Percentiles rank a stretch among this genome's conserved stretches.
Conservation (phyloP, 257 asterid genomes). For the Nicotiana obtusifolia region DNA sequence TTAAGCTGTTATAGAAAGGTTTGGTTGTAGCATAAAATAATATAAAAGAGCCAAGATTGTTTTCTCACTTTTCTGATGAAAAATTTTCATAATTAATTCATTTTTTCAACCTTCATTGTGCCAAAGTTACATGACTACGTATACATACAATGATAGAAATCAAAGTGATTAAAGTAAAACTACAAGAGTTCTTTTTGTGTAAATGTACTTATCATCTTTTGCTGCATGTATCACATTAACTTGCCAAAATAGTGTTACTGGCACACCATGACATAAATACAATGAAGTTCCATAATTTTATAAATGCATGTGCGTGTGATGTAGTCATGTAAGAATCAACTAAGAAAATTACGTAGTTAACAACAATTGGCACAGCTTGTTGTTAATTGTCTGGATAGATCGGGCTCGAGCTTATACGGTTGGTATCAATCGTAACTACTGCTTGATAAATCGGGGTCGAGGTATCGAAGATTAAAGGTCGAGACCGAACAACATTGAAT, state of each 20-base stretch:
- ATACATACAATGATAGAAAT: constrained; percentile 11
- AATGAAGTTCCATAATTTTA: constrained; percentile 25
- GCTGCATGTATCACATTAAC: neutral
- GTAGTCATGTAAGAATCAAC: neutral
- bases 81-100: neutral
- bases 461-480: too few species aligned
- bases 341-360: neutral
- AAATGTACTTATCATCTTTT: constrained; percentile 3
- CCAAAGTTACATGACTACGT: constrained; percentile 13
- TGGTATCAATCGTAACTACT: too few species aligned
- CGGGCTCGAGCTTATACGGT: too few species aligned
- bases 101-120: constrained; percentile 11
- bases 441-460: too few species aligned
- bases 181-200: neutral
- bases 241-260: neutral
- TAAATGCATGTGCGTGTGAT: constrained; percentile 1
- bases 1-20: too few species aligned
- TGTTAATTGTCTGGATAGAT: too few species aligned
- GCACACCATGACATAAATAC: neutral
- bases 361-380: neutral
- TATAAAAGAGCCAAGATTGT: neutral
- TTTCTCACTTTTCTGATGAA: neutral
- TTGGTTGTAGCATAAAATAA: neutral
- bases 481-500: too few species aligned
- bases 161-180: constrained; percentile 1